phyloP scores from a whole-genome alignment of 2,329 filamentous ascomycete genomes.

The Fusarium albosuccineum region DNA sequence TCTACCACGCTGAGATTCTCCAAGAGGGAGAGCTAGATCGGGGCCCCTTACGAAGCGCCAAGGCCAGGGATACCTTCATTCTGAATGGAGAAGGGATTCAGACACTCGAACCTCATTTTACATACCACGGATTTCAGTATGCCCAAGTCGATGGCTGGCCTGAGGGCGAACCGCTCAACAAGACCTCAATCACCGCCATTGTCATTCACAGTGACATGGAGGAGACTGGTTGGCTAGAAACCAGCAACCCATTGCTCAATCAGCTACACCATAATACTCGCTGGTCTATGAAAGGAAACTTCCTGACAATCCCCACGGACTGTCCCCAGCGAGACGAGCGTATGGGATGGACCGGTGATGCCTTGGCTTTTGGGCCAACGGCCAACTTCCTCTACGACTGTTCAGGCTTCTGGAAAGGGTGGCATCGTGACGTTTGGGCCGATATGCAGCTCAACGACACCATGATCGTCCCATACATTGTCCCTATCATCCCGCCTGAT shows the following conservation, averaged over 20 bases:
- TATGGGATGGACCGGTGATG: conserved; percentile 65
- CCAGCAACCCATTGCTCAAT: conserved; percentile 65
- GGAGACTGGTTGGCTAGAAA: conserved; percentile 64
- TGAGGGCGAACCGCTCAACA: conserved; percentile 20
- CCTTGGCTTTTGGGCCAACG: conserved; percentile 63
- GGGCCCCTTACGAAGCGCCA: conserved; percentile 57
- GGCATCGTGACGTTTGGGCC: conserved; percentile 35
- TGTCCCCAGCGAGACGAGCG: conserved; percentile 68
- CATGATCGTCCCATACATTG: conserved; percentile 18
- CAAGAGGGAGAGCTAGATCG: conserved; percentile 59
- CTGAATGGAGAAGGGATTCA: conserved; percentile 10
- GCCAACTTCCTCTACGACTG: conserved; percentile 68
- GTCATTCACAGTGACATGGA: conserved; percentile 66
- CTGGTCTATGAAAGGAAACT: conserved; percentile 71
- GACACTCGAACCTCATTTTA: conserved; percentile 55
- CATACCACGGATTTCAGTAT: conserved; percentile 68
- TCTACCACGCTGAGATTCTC: conserved; percentile 68
- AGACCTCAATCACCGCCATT: conserved; percentile 45
- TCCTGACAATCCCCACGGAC: conserved; percentile 68
- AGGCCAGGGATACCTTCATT: conserved; percentile 53
- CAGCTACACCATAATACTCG: conserved; percentile 65
- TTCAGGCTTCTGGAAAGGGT: conserved; percentile 56
- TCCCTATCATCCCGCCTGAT: conserved; percentile 2
- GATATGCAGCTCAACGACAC: conserved; percentile 25
- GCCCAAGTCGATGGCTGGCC: conserved; percentile 61